Conservation (phyloP, 805 yeast genomes). For the Candida nanaspora region DNA sequence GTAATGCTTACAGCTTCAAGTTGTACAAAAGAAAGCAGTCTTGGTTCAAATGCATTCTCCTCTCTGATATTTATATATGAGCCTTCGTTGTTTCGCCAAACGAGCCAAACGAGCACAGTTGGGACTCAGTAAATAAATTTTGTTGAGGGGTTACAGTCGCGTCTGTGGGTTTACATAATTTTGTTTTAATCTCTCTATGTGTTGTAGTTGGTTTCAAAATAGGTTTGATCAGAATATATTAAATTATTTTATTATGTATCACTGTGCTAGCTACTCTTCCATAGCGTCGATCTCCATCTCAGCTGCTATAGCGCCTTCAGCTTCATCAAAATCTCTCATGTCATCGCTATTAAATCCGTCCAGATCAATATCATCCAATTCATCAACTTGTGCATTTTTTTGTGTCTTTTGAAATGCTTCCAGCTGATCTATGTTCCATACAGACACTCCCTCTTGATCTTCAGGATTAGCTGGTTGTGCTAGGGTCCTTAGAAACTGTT, state of each 20-base stretch:
- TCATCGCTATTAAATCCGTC: slow-evolving; percentile 14
- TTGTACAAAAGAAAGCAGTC: too few relatives aligned
- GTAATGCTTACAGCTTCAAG: too few relatives aligned
- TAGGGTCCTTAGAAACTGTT: slow-evolving; percentile 82
- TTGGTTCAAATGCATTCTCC: too few relatives aligned
- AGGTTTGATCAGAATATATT: too few relatives aligned
- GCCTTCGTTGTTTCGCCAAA: too few relatives aligned
- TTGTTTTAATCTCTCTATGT: too few relatives aligned
- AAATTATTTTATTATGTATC: too few relatives aligned
- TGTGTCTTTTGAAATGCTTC: slow-evolving; percentile 50
- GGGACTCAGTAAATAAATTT: neutral
- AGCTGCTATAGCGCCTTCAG: neutral
- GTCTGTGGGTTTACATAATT: too few relatives aligned
- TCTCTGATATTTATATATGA: too few relatives aligned
- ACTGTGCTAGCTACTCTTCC: neutral
- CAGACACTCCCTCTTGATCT: slow-evolving; percentile 91
- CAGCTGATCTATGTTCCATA: slow-evolving; percentile 78
- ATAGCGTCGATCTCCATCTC: neutral
- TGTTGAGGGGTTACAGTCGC: neutral
- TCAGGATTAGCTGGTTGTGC: slow-evolving; percentile 90
- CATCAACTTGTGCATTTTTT: slow-evolving; percentile 9
- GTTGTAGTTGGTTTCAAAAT: too few relatives aligned
- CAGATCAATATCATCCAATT: slow-evolving; percentile 23
- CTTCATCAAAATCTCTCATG: neutral
- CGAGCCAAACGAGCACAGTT: slow-evolving; percentile 5